Percentiles rank a stretch among this genome's conserved stretches.
phyloP scores from a whole-genome alignment of 2,329 filamentous ascomycete species.

The Talaromyces sp. region DNA sequence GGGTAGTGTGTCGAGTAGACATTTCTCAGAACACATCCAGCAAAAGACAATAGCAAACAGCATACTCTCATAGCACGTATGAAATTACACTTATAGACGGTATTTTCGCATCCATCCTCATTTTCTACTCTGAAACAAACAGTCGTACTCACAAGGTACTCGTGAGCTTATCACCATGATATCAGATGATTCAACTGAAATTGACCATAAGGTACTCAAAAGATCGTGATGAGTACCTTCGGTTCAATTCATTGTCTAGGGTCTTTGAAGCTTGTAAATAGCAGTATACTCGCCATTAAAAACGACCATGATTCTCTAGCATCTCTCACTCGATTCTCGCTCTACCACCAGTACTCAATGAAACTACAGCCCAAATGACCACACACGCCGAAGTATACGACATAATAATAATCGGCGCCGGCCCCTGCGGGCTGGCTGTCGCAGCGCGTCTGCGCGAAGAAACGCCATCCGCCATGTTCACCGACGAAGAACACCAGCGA shows the following conservation, averaged over 20 bases:
- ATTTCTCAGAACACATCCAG: neutral
- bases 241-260: neutral
- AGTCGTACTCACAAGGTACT: slow-evolving; percentile 1
- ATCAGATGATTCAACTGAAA: neutral
- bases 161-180: neutral
- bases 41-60: neutral
- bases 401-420: slow-evolving; percentile 70
- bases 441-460: slow-evolving; percentile 69
- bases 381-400: slow-evolving; percentile 43
- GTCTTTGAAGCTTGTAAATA: neutral
- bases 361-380: neutral
- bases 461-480: slow-evolving; percentile 75
- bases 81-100: no score
- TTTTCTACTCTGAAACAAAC: neutral
- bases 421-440: slow-evolving; percentile 70
- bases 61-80: neutral
- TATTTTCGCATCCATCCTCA: neutral
- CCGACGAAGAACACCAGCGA: slow-evolving; percentile 76
- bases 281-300: neutral
- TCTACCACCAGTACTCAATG: no score
- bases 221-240: neutral
- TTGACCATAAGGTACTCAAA: neutral
- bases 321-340: no score
- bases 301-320: no score
- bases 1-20: neutral